Percentiles rank a stretch among this genome's conserved stretches.
phyloP scores from a whole-genome alignment of 2,329 filamentous ascomycete species.

The Onygenales sp. region DNA sequence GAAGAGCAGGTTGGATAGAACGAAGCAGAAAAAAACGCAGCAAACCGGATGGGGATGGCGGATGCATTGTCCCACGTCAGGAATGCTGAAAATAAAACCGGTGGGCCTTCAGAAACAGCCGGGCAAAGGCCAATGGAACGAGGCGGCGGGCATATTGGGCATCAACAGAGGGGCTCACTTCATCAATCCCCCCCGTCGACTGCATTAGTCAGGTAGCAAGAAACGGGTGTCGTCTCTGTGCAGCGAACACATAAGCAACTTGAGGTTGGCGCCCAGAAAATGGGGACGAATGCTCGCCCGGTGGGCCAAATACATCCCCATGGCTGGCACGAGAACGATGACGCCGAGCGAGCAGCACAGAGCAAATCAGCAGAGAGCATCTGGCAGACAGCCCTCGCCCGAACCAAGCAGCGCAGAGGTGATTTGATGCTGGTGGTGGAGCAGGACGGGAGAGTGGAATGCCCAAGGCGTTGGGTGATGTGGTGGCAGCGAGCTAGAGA shows the following conservation, averaged over 20 bases:
- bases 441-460: background rate
- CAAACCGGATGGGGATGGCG: slow-evolving; percentile 4
- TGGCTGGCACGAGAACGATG: background rate
- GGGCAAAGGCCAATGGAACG: slow-evolving; percentile 8
- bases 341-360: background rate
- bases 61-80: slow-evolving; percentile 9
- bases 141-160: slow-evolving; percentile 7
- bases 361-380: background rate
- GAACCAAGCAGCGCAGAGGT: background rate
- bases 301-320: background rate
- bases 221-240: slow-evolving; percentile 2
- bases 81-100: slow-evolving; percentile 1
- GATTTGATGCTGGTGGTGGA: background rate
- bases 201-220: slow-evolving; percentile 11
- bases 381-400: background rate
- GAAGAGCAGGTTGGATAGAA: slow-evolving; percentile 3
- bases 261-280: background rate
- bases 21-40: slow-evolving; percentile 3
- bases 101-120: slow-evolving; percentile 3
- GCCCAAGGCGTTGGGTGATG: background rate
- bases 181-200: background rate
- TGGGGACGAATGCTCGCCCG: background rate
- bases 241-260: background rate
- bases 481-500: no score
- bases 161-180: slow-evolving; percentile 7